Evolutionary conservation across 345 rosid species (phyloP), one percentile per base, ranked within the genome.

Genomic region (Pugionium dolabratum): DNA sequence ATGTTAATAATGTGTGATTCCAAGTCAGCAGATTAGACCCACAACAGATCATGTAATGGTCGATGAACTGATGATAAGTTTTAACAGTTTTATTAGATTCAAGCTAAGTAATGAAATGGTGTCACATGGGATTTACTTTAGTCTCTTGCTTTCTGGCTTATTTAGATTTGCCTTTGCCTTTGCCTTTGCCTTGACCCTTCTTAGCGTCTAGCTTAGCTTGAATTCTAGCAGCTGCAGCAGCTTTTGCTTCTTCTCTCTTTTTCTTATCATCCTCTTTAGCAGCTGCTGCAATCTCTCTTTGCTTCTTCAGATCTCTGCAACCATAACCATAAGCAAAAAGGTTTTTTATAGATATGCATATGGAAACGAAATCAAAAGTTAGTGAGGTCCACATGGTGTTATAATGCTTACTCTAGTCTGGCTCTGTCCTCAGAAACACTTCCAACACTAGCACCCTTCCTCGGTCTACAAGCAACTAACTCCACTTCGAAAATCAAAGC

Each of bases 171-270:
- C 79, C 84, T 77, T 88, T 94, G 32, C 96, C 92, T 67, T 90
- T 88, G 34, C 97, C 92, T 69, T 90, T 90, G 41, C 94, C 93
- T 37, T 71, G 85, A 49, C 81, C 88, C 70, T 85, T 94, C 86
- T 90, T 88, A 5, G 97, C 73, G 3, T 83, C 97, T 39, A 94
- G 66, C 81, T 94, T 90, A 79, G 97, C 95, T 50, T 86, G 97
- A 64, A 90, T 75, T 26, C 95, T 87, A 26, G 97, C 89, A n/a
- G 97, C 92, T 0, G 96, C 96, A 0, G 97, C 89, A 3, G 97
- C 97, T 75, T 90, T 90, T 9, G 97, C 97, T 72, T 84, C 96
- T 75, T 94, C 97, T 73, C 99, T 80, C 79, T 72, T 90, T 81
- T 68, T 89, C 80, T 89, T 86, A 53, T 88, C 96, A 61, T 83